Evolutionary conservation across 164 flowering plant genomes (phyloP), one percentile per base, ranked within the genome.

Genomic region (Vitis amurensis): DNA sequence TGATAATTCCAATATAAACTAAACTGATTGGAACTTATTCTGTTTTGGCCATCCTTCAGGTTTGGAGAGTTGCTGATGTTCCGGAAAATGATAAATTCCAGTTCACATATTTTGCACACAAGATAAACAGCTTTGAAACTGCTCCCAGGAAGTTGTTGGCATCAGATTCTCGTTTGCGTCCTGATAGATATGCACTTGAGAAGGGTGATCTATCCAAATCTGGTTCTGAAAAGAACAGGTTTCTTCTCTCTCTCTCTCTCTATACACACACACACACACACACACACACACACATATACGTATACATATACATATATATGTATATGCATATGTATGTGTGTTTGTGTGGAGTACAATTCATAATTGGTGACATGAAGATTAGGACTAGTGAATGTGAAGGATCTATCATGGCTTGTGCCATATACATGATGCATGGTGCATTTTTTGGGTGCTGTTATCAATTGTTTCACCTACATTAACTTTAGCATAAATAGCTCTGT

Each of bases 81-180:
- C 93, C 97, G 11, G 69, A 75, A 61, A 81, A 86, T 76, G 97
- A 92, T 79, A 92, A 86, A 70, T 89, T 77, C 68, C 92, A 92
- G 73, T 90, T 86, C 71, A 92, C 97, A 62, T 57, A 90, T 73
- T 92, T 92, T 79, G 93, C 94, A 13, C 94, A 90, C 70, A 92
- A 90, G 78, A 72, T 92, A 63, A 92, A 92, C 73, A 90, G 97
- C 80, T 86, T 92, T 69, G 89, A 86, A 61, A 90, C 97, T 14
- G 97, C 97, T 63, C 94, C 97, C 1, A 92, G 78, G 74, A 92
- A 89, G 79, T 64, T 90, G 59, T 78, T 92, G 79, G 86, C 94
- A 76, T 92, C 97, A 56, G 97, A 92, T 81, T 92, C 97, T 71
- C 93, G 97, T 58, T 66, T 92, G 69, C 95, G 97, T 44, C 91